Evolutionary conservation across 2,329 filamentous ascomycete genomes (phyloP).

Genomic region (Massarina eburnea): DNA sequence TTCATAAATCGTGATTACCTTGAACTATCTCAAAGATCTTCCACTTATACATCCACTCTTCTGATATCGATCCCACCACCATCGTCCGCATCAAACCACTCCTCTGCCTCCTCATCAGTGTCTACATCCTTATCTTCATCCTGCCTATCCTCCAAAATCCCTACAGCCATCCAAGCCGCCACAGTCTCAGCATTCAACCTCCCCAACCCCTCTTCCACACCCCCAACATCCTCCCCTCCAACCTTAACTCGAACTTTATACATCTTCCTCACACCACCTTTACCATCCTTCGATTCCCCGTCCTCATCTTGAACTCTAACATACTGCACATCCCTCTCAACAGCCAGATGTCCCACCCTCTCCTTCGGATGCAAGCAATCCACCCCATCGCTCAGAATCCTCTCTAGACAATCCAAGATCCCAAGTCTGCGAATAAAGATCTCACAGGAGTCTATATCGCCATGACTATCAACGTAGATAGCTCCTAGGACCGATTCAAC

Average conservation of each 20-base stretch:
- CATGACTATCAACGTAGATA: conserved; percentile 71
- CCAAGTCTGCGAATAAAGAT: conserved; percentile 65
- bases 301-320: conserved; percentile 20
- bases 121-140: conserved; percentile 2
- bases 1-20: too few relatives aligned
- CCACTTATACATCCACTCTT: not conserved
- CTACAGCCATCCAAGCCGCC: conserved; percentile 37
- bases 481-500: conserved; percentile 81
- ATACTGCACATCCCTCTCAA: conserved; percentile 58
- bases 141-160: conserved; percentile 21
- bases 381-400: conserved; percentile 60
- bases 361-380: conserved; percentile 66
- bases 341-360: conserved; percentile 63
- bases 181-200: conserved; percentile 43
- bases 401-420: conserved; percentile 63
- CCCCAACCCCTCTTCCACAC: conserved; percentile 33
- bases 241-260: conserved; percentile 40
- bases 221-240: conserved; percentile 36
- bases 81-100: conserved; percentile 22
- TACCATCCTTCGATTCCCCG: conserved; percentile 3
- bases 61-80: conserved; percentile 4
- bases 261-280: conserved; percentile 4
- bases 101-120: conserved; percentile 11
- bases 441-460: conserved; percentile 58
- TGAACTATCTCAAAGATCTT: not conserved